These are phyloP conservation scores for Nitzschia sp. DNA, from an alignment of 108 stramenopile species.

Conservation along the genomic window DNA sequence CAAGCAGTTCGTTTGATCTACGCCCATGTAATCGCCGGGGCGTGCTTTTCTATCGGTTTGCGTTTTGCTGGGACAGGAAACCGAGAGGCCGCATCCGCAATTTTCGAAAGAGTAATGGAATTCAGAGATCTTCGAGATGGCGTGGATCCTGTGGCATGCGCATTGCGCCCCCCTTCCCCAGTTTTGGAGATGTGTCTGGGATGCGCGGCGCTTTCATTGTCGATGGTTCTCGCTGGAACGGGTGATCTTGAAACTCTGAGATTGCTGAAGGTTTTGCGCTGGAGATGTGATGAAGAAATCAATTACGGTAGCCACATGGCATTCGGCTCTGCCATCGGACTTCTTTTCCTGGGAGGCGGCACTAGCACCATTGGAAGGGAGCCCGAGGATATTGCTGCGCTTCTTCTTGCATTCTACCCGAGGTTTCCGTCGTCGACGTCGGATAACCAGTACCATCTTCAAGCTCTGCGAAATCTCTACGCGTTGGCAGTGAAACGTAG, in stretches of 20 bases:
- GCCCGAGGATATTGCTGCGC: conserved; percentile 90
- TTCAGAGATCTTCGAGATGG: conserved; percentile 76
- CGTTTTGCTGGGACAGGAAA: conserved; percentile 92
- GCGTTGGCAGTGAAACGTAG: conserved; percentile 91
- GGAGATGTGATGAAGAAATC: conserved; percentile 83
- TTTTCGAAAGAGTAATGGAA: conserved; percentile 65
- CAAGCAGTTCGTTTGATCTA: conserved; percentile 90
- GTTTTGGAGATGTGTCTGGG: conserved; percentile 91
- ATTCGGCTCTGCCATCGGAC: conserved; percentile 86
- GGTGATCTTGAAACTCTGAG: conserved; percentile 91
- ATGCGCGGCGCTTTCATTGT: conserved; percentile 78
- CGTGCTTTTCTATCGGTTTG: conserved; percentile 91
- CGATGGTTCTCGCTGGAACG: conserved; percentile 96
- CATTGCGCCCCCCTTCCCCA: conserved; percentile 75
- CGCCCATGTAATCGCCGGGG: conserved; percentile 90
- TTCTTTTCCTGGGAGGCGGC: conserved; percentile 96
- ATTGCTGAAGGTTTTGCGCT: conserved; percentile 81
- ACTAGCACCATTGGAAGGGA: conserved; percentile 86
- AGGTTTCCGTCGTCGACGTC: conserved; percentile 79
- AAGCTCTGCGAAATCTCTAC: conserved; percentile 95
- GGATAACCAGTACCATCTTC: conserved; percentile 96
- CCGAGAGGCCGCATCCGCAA: conserved; percentile 63
- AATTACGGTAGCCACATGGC: conserved; percentile 94
- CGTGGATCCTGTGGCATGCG: conserved; percentile 56
- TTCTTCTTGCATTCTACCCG: conserved; percentile 92